Evolutionary conservation across 2,329 filamentous ascomycete genomes (phyloP).

Genomic region (Parasarocladium wereldwijsianum): DNA sequence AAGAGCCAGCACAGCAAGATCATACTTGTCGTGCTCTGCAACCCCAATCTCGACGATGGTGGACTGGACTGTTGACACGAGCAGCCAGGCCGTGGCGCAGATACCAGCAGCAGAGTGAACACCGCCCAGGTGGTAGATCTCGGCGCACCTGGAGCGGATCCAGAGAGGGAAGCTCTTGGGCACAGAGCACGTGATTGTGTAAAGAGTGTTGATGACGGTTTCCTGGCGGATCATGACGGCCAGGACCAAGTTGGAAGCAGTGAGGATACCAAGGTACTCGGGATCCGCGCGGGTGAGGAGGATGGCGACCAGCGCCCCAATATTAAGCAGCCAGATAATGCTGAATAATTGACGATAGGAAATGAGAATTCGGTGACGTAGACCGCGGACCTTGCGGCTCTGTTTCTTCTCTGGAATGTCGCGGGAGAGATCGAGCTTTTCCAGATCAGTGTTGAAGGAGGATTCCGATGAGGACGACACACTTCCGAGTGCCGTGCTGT

Average conservation of each 20-base stretch:
- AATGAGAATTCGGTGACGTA: conserved; percentile 31
- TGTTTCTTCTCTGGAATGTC: conserved; percentile 26
- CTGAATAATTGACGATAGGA: conserved; percentile 43
- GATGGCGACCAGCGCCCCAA: conserved; percentile 29
- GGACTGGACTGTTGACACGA: conserved; percentile 24
- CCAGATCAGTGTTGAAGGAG: conserved; percentile 11
- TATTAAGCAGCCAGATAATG: conserved; percentile 33
- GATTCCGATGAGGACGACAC: conserved; percentile 16
- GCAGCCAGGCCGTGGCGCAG: conserved; percentile 32
- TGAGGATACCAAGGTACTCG: conserved; percentile 25
- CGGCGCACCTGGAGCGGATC: conserved; percentile 30
- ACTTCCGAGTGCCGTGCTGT: conserved; percentile 15
- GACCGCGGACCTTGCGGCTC: conserved; percentile 20
- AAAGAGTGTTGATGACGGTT: conserved; percentile 35
- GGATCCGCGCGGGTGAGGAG: conserved; percentile 18
- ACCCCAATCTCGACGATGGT: conserved; percentile 18
- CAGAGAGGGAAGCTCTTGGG: conserved; percentile 30
- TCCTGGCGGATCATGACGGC: conserved; percentile 40
- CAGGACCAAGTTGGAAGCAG: conserved; percentile 31
- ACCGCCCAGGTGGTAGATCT: conserved; percentile 37
- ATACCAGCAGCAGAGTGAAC: conserved; percentile 34
- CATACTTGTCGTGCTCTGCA: conserved; percentile 17
- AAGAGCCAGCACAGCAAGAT: conserved; percentile 26
- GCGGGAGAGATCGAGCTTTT: conserved; percentile 15
- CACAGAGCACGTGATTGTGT: conserved; percentile 28